Conservation (phyloP, 164 flowering plant species). For the Tetracentron sinense region DNA sequence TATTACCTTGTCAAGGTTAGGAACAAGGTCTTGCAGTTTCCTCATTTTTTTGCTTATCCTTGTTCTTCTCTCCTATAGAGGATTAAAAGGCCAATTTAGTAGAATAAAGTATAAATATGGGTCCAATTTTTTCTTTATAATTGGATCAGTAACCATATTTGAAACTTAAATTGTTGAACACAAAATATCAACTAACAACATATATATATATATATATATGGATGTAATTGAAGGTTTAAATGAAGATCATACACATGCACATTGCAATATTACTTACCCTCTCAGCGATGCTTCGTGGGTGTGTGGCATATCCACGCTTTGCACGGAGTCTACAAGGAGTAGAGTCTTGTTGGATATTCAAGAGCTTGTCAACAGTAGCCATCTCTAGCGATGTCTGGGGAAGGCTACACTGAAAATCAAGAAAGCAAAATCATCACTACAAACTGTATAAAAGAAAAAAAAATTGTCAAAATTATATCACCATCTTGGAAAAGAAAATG, state of each 20-base stretch:
- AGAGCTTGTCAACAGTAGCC: conserved; percentile 54
- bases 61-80: too few relatives aligned
- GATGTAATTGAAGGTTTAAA: too few relatives aligned
- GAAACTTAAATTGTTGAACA: too few relatives aligned
- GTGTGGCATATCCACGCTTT: conserved; percentile 88
- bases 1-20: conserved; percentile 62
- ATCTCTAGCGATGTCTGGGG: conserved; percentile 55
- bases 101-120: background rate
- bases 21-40: conserved; percentile 87
- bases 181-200: too few relatives aligned
- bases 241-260: too few relatives aligned
- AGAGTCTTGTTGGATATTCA: conserved; percentile 67
- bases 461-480: too few relatives aligned
- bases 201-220: too few relatives aligned
- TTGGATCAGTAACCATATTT: too few relatives aligned
- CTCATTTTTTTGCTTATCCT: conserved; percentile 69
- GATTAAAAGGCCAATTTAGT: too few relatives aligned
- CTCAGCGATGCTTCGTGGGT: conserved; percentile 89
- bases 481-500: too few relatives aligned
- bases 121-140: background rate
- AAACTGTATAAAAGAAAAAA: too few relatives aligned
- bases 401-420: conserved; percentile 53
- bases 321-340: conserved; percentile 83
- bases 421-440: too few relatives aligned
- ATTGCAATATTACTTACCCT: conserved; percentile 56